phyloP scores from a whole-genome alignment of 805 yeast genomes.

The Spathaspora passalidarum region DNA sequence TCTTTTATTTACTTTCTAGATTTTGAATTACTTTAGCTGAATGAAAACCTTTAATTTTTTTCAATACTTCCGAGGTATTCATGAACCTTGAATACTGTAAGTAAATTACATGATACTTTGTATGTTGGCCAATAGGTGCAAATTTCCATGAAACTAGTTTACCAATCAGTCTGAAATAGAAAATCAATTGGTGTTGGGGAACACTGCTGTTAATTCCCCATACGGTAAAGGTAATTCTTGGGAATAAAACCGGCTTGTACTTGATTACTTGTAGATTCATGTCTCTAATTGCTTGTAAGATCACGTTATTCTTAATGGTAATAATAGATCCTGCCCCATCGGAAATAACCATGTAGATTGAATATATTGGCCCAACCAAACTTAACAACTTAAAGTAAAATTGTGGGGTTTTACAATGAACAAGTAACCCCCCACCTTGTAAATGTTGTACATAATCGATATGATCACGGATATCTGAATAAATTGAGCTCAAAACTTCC shows the following conservation, averaged over 20 bases:
- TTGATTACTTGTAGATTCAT: slow-evolving; percentile 3
- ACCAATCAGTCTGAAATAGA: slow-evolving; percentile 3
- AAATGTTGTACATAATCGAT: slow-evolving; percentile 2
- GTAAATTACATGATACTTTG: slow-evolving; percentile 3
- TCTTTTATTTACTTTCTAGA: not conserved
- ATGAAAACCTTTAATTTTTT: not conserved
- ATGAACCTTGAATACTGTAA: slow-evolving; percentile 6
- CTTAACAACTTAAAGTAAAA: not conserved
- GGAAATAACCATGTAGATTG: slow-evolving; percentile 1
- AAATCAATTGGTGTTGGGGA: not conserved
- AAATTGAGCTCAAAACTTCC: not conserved
- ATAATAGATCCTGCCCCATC: not conserved
- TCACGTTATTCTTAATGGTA: not conserved
- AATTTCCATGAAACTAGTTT: slow-evolving; percentile 4
- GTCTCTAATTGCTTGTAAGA: not conserved
- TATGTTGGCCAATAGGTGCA: not conserved
- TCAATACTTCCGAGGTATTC: not conserved
- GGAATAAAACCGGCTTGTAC: not conserved
- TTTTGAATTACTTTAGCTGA: not conserved
- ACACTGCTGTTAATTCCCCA: slow-evolving; percentile 1
- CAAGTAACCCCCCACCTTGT: slow-evolving; percentile 1
- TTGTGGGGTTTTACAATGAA: not conserved
- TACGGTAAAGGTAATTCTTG: slow-evolving; percentile 1
- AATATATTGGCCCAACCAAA: slow-evolving; percentile 1
- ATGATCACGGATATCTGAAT: not conserved